A percentile compares a stretch with the other conserved stretches of the same genome.
These are phyloP conservation scores for Sextonia rubra DNA, from an alignment of 164 flowering plant species.

Conservation along the genomic window DNA sequence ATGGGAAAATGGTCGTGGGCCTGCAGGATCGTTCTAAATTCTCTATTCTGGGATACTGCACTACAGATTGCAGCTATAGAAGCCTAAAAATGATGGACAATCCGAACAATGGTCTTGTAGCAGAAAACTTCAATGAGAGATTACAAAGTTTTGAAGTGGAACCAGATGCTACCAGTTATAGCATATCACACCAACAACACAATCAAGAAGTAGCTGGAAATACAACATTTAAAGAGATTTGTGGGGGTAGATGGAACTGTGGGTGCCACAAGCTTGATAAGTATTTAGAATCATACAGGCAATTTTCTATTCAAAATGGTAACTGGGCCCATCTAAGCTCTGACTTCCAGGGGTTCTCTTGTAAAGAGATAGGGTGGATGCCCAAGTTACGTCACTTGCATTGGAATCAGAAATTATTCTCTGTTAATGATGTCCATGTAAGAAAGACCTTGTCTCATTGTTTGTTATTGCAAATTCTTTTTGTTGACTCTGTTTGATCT, in stretches of 20 bases:
- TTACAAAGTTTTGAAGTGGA: conserved; percentile 15
- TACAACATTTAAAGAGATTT: background rate
- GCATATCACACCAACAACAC: conserved; percentile 3
- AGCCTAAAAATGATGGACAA: background rate
- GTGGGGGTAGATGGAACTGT: conserved; percentile 25
- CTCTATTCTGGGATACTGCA: conserved; percentile 50
- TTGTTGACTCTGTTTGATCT: conserved; percentile 4
- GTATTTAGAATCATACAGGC: conserved; percentile 23
- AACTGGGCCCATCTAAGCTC: conserved; percentile 42
- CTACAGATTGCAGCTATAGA: conserved; percentile 13
- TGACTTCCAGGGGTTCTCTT: conserved; percentile 19
- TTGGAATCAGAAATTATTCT: conserved; percentile 38
- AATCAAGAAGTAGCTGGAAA: conserved; percentile 10
- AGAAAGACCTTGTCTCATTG: conserved; percentile 33
- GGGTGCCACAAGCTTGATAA: conserved; percentile 33
- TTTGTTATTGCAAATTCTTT: background rate
- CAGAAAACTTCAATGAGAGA: conserved; percentile 12
- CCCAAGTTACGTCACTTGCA: conserved; percentile 75
- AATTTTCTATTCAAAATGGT: conserved; percentile 21
- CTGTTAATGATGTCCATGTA: conserved; percentile 73
- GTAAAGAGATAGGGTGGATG: conserved; percentile 29
- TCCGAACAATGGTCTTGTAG: background rate
- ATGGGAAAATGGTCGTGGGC: conserved; percentile 43
- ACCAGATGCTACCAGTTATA: conserved; percentile 14
- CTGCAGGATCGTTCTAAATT: conserved; percentile 57